phyloP scores from a whole-genome alignment of 176 grass and related monocot species.

The Carex kokanica region DNA sequence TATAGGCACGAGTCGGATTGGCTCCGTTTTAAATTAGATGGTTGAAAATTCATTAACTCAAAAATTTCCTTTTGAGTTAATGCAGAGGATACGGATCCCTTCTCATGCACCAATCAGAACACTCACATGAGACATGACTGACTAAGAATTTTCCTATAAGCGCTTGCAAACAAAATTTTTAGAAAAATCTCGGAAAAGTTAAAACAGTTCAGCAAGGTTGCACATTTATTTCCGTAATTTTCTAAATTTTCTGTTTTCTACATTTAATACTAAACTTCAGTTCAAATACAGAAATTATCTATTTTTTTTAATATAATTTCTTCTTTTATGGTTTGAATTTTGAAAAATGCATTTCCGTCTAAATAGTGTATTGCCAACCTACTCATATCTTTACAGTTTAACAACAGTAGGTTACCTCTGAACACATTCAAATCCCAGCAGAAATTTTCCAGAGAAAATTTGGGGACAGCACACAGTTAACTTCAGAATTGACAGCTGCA shows the following conservation, averaged over 20 bases:
- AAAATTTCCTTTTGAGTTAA: too few species aligned
- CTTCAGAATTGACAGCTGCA: background rate
- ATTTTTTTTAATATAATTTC: background rate
- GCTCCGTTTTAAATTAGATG: too few species aligned
- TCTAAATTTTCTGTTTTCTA: background rate
- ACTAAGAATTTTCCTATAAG: background rate
- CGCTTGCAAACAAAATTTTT: background rate
- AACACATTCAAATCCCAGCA: background rate
- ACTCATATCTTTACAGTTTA: background rate
- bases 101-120: background rate
- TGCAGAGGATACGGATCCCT: too few species aligned
- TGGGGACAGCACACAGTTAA: background rate
- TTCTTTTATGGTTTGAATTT: background rate
- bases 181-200: background rate
- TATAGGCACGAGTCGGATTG: too few species aligned
- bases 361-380: background rate
- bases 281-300: too few species aligned
- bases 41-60: too few species aligned
- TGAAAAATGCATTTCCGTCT: background rate
- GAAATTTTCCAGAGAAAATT: background rate
- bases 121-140: constrained; percentile 1
- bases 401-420: background rate
- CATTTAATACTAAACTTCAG: background rate
- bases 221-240: background rate
- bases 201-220: background rate